phyloP scores from a whole-genome alignment of 2,329 filamentous ascomycete genomes.

The Pseudodiploospora longispora region DNA sequence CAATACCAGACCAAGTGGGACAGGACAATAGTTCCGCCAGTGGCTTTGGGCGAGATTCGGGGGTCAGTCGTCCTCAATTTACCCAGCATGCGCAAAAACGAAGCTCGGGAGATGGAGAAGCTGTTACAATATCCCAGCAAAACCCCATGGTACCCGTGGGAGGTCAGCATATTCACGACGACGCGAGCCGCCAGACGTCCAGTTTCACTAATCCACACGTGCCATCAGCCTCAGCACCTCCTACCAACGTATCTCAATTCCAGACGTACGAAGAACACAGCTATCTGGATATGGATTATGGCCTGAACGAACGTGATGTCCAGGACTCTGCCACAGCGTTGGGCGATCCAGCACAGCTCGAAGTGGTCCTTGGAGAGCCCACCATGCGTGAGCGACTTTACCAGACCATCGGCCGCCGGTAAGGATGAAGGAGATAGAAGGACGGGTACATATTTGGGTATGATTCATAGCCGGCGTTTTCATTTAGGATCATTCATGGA shows the following conservation, averaged over 20 bases:
- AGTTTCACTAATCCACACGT: conserved; percentile 10
- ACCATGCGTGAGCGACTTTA: conserved; percentile 16
- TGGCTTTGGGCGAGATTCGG: conserved; percentile 9
- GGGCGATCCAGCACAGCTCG: conserved; percentile 13
- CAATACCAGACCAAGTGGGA: conserved; percentile 12
- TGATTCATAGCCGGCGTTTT: neutral
- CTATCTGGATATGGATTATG: conserved; percentile 19
- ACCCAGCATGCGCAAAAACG: conserved; percentile 12
- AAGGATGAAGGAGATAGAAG: neutral
- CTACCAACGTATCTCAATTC: conserved; percentile 11
- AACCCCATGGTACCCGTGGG: conserved; percentile 2
- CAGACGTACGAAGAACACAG: conserved; percentile 13
- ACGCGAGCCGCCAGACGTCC: conserved; percentile 6
- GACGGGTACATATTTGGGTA: neutral
- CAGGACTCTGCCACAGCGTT: conserved; percentile 13
- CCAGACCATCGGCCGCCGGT: conserved; percentile 14
- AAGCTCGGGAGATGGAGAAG: conserved; percentile 5
- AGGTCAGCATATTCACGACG: conserved; percentile 8
- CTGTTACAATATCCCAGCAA: conserved; percentile 6
- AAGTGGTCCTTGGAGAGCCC: conserved; percentile 14
- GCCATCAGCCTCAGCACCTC: conserved; percentile 8
- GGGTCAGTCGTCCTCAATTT: conserved; percentile 9
- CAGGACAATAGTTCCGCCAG: conserved; percentile 5
- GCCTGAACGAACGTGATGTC: conserved; percentile 13
- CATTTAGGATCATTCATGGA: neutral